These are phyloP conservation scores for Arctostaphylos glauca DNA, from an alignment of 148 eudicot species.

Conservation along the genomic window DNA sequence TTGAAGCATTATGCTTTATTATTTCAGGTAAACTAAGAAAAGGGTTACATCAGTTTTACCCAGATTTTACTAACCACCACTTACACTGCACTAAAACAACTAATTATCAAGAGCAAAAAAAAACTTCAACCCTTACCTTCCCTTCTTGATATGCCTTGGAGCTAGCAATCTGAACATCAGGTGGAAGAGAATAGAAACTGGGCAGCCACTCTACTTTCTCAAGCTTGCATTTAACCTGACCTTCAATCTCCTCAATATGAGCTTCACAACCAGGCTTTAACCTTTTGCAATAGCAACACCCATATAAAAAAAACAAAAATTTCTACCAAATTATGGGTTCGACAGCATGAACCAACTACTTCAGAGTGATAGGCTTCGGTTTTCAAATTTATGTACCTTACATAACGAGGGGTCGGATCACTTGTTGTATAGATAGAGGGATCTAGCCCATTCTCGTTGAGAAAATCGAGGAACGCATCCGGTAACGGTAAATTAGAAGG, in stretches of 20 bases:
- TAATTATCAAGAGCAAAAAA: neutral
- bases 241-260: slow-evolving; percentile 62
- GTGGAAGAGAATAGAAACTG: slow-evolving; percentile 65
- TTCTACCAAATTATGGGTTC: no score
- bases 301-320: neutral
- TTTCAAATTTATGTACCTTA: slow-evolving; percentile 44
- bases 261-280: slow-evolving; percentile 72
- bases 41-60: neutral
- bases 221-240: slow-evolving; percentile 53
- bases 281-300: slow-evolving; percentile 32
- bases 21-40: neutral
- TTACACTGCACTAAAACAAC: neutral
- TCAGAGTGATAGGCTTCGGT: neutral
- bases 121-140: slow-evolving; percentile 45
- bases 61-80: neutral
- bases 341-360: neutral
- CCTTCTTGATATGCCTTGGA: slow-evolving; percentile 75
- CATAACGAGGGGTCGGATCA: slow-evolving; percentile 68
- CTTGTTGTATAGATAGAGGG: slow-evolving; percentile 54
- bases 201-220: slow-evolving; percentile 69
- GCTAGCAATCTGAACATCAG: slow-evolving; percentile 70
- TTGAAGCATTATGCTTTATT: neutral
- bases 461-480: slow-evolving; percentile 71
- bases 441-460: slow-evolving; percentile 65
- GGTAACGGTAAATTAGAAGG: slow-evolving; percentile 47